A percentile compares a stretch with the other conserved stretches of the same genome.
phyloP scores from a whole-genome alignment of 306 rosid genomes.

The Fragaria nilgerrensis region DNA sequence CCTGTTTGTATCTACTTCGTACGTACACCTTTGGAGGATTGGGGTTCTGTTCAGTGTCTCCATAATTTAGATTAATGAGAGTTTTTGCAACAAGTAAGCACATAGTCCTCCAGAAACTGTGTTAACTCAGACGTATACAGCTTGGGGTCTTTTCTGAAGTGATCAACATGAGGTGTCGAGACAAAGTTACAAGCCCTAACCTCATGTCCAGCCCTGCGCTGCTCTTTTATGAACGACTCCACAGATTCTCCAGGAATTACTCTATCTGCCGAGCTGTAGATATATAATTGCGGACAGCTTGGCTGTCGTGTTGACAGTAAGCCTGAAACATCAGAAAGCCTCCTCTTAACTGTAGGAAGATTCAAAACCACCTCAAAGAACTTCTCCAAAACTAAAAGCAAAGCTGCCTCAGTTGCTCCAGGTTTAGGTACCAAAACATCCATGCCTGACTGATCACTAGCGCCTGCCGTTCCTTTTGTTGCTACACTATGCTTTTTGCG shows the following conservation, averaged over 20 bases:
- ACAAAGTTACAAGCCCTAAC: constrained; percentile 94
- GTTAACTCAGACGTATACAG: constrained; percentile 73
- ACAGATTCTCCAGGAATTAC: constrained; percentile 83
- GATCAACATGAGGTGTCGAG: constrained; percentile 95
- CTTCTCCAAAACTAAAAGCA: constrained; percentile 64
- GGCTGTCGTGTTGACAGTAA: constrained; percentile 76
- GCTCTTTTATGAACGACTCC: constrained; percentile 78
- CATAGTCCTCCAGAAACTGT: constrained; percentile 77
- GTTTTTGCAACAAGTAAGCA: constrained; percentile 49
- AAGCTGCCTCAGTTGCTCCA: constrained; percentile 71
- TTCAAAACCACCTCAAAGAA: constrained; percentile 70
- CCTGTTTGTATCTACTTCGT: too few relatives aligned
- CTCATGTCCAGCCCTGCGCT: constrained; percentile 69
- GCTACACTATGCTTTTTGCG: constrained; percentile 83
- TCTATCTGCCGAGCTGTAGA: constrained; percentile 88
- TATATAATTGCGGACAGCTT: constrained; percentile 78
- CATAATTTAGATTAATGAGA: constrained; percentile 11
- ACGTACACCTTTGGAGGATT: not conserved
- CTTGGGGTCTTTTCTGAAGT: constrained; percentile 83
- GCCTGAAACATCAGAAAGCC: constrained; percentile 78
- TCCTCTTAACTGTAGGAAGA: constrained; percentile 89
- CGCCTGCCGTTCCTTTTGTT: constrained; percentile 52
- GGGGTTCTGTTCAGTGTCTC: constrained; percentile 13
- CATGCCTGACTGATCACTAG: constrained; percentile 39
- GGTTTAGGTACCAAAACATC: constrained; percentile 59